Evolutionary conservation across 108 stramenopile species (phyloP).

Genomic region (Skeletonema marinoi): DNA sequence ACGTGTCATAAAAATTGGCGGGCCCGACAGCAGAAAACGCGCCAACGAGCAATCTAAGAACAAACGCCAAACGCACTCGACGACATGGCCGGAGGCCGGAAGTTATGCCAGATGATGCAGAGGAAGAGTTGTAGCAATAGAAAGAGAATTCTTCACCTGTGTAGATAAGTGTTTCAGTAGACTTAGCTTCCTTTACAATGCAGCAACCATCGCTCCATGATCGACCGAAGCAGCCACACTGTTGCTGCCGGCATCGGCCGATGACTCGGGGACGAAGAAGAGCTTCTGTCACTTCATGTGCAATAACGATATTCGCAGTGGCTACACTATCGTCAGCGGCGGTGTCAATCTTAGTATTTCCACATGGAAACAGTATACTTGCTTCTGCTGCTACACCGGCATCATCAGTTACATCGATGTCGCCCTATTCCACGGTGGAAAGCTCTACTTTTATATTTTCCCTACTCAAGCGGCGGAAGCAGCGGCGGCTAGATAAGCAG

Average conservation of each 20-base stretch:
- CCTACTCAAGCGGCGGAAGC: slow-evolving; percentile 2
- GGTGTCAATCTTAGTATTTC: not conserved
- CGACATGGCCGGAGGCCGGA: no score
- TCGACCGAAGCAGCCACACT: not conserved
- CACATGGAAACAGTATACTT: not conserved
- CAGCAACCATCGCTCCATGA: not conserved
- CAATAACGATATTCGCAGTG: not conserved
- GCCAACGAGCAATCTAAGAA: no score
- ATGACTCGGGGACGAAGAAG: not conserved
- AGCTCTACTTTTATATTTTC: not conserved
- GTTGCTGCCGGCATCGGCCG: not conserved
- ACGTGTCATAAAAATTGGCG: no score
- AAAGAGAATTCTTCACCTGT: not conserved
- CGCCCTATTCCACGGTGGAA: not conserved
- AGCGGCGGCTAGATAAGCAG: not conserved
- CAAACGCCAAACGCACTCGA: no score
- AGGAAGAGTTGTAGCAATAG: no score
- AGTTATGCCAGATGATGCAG: no score
- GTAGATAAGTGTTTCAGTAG: not conserved
- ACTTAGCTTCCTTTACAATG: not conserved
- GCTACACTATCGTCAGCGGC: not conserved
- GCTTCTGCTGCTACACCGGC: not conserved
- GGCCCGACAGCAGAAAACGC: no score
- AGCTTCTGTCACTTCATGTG: not conserved
- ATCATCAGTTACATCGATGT: not conserved